Evolutionary conservation across 371 early-diverging fungal genomes (phyloP).

Genomic region (Smittium culicis): DNA sequence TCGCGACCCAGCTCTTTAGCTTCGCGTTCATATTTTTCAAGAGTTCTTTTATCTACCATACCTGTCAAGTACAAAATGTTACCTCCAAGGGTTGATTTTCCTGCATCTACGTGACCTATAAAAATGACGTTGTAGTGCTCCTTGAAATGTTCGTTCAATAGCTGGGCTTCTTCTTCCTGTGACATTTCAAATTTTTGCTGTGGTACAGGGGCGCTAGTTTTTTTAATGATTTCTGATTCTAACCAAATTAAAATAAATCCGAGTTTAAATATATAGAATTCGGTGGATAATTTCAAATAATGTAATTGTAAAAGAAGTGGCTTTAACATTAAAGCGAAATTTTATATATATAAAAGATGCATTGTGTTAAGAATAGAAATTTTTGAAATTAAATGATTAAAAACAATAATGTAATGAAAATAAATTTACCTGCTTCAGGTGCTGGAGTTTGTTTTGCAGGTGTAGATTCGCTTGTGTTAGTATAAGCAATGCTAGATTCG

Average conservation of each 20-base stretch:
- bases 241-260: too few species aligned
- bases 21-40: constrained; percentile 97
- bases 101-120: constrained; percentile 99
- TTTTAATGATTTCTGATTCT: not conserved
- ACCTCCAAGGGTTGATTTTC: constrained; percentile 99
- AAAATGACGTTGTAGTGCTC: constrained; percentile 94
- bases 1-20: constrained; percentile 92
- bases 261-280: not conserved
- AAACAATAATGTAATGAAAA: too few species aligned
- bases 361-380: too few species aligned
- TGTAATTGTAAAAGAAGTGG: not conserved
- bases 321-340: too few species aligned
- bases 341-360: too few species aligned
- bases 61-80: constrained; percentile 88
- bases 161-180: constrained; percentile 21
- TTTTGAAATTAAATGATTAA: too few species aligned
- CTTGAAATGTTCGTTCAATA: constrained; percentile 58
- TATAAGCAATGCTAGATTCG: not conserved
- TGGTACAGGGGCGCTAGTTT: not conserved
- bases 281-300: not conserved
- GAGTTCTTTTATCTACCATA: constrained; percentile 97
- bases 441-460: not conserved
- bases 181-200: not conserved
- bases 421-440: too few species aligned
- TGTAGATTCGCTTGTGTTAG: too few species aligned